These are phyloP conservation scores for Agaricus subrufescens DNA, from an alignment of 768 basidiomycete species.

Conservation along the genomic window DNA sequence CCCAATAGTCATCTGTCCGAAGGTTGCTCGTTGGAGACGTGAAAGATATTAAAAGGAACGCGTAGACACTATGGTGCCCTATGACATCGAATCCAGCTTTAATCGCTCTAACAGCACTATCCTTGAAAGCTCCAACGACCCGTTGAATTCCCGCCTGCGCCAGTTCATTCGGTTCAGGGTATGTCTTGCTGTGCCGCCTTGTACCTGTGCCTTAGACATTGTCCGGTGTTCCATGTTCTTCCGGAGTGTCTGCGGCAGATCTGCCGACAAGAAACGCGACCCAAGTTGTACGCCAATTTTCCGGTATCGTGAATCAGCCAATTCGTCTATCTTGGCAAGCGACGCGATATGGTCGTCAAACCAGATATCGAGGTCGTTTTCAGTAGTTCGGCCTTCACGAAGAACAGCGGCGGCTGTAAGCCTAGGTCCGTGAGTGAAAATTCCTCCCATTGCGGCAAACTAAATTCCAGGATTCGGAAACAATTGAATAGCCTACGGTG, in stretches of 20 bases:
- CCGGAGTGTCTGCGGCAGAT: slow-evolving; percentile 24
- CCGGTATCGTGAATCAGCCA: slow-evolving; percentile 67
- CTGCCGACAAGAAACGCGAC: slow-evolving; percentile 52
- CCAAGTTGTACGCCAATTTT: slow-evolving; percentile 72
- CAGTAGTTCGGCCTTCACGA: slow-evolving; percentile 60
- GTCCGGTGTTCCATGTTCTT: slow-evolving; percentile 46
- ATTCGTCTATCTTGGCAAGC: slow-evolving; percentile 50
- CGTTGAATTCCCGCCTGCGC: slow-evolving; percentile 51
- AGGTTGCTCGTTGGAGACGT: slow-evolving; percentile 56
- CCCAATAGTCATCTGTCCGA: slow-evolving; percentile 66
- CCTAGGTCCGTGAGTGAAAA: slow-evolving; percentile 50
- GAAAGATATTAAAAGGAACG: slow-evolving; percentile 55
- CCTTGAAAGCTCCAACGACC: slow-evolving; percentile 51
- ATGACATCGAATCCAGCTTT: slow-evolving; percentile 57
- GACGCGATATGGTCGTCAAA: slow-evolving; percentile 45
- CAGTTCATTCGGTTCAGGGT: slow-evolving; percentile 52
- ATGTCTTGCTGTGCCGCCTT: slow-evolving; percentile 36
- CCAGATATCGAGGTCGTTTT: slow-evolving; percentile 65
- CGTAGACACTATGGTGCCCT: slow-evolving; percentile 65
- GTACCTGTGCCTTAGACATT: slow-evolving; percentile 55
- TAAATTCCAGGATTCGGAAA: slow-evolving; percentile 9
- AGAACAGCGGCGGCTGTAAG: slow-evolving; percentile 60
- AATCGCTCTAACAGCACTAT: slow-evolving; percentile 47
- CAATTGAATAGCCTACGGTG: slow-evolving; percentile 44
- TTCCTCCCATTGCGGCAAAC: slow-evolving; percentile 39